Conservation (phyloP, 768 basidiomycete genomes). For the Suillus decipiens region DNA sequence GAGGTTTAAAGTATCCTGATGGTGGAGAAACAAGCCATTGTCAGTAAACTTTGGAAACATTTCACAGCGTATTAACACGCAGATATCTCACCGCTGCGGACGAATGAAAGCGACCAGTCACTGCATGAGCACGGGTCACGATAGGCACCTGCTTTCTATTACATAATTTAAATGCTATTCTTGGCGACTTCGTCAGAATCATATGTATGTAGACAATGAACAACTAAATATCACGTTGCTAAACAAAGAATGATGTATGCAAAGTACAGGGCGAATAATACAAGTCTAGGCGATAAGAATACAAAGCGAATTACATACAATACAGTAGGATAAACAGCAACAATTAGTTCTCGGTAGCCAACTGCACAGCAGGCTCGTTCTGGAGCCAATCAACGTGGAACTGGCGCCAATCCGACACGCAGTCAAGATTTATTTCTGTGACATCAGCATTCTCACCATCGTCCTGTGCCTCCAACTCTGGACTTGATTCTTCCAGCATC, state of each 20-base stretch:
- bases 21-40: neutral
- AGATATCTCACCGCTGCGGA: constrained; percentile 5
- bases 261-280: neutral
- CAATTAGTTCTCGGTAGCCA: constrained; percentile 4
- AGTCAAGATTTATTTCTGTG: constrained; percentile 11
- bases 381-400: constrained; percentile 50
- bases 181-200: neutral
- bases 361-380: constrained; percentile 15
- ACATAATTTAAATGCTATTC: neutral
- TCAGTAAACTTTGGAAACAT: neutral
- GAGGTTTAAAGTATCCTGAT: constrained; percentile 9
- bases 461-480: constrained; percentile 25
- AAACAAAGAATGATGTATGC: neutral
- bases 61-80: neutral
- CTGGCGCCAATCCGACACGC: constrained; percentile 50
- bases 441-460: constrained; percentile 38
- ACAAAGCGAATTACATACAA: constrained; percentile 1
- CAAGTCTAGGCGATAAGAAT: neutral
- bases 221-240: neutral
- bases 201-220: neutral
- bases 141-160: neutral
- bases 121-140: neutral
- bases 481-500: constrained; percentile 43
- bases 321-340: neutral
- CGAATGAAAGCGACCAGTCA: constrained; percentile 5